Evolutionary conservation across 768 basidiomycete genomes (phyloP), one percentile per base, ranked within the genome.

Genomic region (Trametes coccinea): DNA sequence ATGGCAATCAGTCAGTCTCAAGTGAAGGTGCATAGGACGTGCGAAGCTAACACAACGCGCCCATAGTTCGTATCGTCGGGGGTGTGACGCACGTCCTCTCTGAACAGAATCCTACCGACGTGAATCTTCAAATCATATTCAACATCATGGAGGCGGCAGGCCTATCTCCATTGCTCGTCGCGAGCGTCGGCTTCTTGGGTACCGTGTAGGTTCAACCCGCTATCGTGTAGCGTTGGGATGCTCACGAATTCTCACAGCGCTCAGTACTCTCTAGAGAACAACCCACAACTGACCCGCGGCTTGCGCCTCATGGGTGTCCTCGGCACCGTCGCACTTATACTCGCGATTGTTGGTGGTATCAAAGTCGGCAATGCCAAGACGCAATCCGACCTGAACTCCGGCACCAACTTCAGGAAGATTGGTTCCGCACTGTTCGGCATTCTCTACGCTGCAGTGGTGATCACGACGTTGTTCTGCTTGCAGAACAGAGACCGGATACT

Each of bases 41-140:
- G 22, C 22, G 22, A 22, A 5, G 30, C 30, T 49, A 3, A 53
- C 14, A 13, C 5, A 7, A 27, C 9, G 13, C 17, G 7, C 17
- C 30, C 29, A n/a, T 50, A 89, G 88, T 79, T 48, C 81, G 88
- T 47, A 77, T 88, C 43, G 74, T 85, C 13, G 82, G 82, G 13
- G 85, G 83, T 31, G 81, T 81, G 14, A 71, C 89, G 29, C 73
- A 84, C n/a, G 74, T 89, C 50, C 83, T 85, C 29, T 83, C 77
- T 33, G 81, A 88, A 69, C 63, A 78, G 43, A 64, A 75, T 29
- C 65, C 78, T 1, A 63, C 71, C 22, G 78, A 80, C 39, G 66
- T 66, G 41, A 79, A 79, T 53, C 67, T 89, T 39, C 82, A 82
- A 62, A 77, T 80, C 53, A 81, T 84, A 49, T 81, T 82, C 39